Percentiles rank a stretch among this genome's conserved stretches.
These are phyloP conservation scores for Syncephalastrum racemosum DNA, from an alignment of 371 early-diverging fungal genomes.

Conservation along the genomic window DNA sequence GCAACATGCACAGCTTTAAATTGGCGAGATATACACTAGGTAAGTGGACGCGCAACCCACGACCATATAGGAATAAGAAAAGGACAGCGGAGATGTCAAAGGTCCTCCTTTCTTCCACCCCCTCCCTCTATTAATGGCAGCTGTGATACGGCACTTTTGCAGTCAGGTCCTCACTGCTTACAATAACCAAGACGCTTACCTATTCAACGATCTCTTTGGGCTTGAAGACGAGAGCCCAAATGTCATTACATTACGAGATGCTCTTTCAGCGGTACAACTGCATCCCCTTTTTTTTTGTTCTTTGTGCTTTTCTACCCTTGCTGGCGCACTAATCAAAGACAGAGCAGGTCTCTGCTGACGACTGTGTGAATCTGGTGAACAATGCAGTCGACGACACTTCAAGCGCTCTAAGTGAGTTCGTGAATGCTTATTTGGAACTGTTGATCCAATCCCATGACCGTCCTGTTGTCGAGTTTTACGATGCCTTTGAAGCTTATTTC, in stretches of 20 bases:
- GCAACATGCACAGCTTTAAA: no score
- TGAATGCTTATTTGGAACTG: conserved; percentile 3
- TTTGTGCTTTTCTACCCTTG: no score
- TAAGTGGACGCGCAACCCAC: no score
- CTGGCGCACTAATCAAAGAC: background rate
- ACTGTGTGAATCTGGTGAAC: background rate
- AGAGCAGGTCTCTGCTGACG: background rate
- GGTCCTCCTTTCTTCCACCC: no score
- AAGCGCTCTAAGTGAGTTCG: conserved; percentile 4
- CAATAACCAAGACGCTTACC: background rate
- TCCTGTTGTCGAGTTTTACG: background rate
- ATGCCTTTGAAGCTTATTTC: conserved; percentile 12
- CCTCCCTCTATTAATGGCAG: no score
- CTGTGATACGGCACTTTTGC: background rate
- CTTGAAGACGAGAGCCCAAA: background rate
- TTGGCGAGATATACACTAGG: no score
- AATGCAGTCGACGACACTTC: conserved; percentile 10
- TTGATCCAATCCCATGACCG: background rate
- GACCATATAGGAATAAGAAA: no score
- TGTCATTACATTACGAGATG: background rate
- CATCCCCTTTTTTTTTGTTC: background rate
- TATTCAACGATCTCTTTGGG: background rate
- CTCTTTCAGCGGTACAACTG: background rate
- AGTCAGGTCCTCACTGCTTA: conserved; percentile 1
- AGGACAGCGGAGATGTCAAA: no score